Conservation (phyloP, 2,329 filamentous ascomycete species). For the Colletotrichum melonis region DNA sequence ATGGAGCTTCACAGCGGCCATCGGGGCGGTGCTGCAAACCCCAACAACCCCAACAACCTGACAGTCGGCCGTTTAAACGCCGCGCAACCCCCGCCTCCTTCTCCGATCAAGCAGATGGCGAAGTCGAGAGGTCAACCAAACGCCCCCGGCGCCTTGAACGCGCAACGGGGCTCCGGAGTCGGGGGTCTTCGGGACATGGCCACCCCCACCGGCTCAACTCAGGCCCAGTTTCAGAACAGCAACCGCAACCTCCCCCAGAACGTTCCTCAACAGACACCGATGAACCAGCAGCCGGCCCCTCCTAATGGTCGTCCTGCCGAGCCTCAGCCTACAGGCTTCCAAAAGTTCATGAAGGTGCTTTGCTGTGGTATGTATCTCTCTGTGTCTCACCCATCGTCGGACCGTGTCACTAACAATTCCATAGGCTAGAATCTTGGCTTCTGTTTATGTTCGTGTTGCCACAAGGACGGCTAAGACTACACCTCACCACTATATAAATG, state of each 20-base stretch:
- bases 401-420: slow-evolving; percentile 4
- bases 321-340: slow-evolving; percentile 82
- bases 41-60: slow-evolving; percentile 73
- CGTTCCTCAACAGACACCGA: slow-evolving; percentile 69
- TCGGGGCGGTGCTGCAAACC: slow-evolving; percentile 72
- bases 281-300: slow-evolving; percentile 63
- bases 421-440: slow-evolving; percentile 28
- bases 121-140: slow-evolving; percentile 82
- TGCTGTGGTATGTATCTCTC: slow-evolving; percentile 77
- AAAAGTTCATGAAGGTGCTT: slow-evolving; percentile 92
- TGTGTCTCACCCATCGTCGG: neutral
- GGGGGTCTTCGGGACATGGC: slow-evolving; percentile 80
- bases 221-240: slow-evolving; percentile 97
- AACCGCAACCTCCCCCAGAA: slow-evolving; percentile 83
- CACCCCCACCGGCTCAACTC: slow-evolving; percentile 89
- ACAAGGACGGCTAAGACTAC: slow-evolving; percentile 17
- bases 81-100: slow-evolving; percentile 89
- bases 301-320: slow-evolving; percentile 70
- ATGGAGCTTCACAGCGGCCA: slow-evolving; percentile 84
- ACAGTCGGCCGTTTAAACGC: slow-evolving; percentile 93
- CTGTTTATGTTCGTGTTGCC: slow-evolving; percentile 31
- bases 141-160: slow-evolving; percentile 77
- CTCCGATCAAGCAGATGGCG: slow-evolving; percentile 84
- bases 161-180: slow-evolving; percentile 81
- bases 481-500: slow-evolving; percentile 27